A percentile compares a stretch with the other conserved stretches of the same genome.
Evolutionary conservation across 371 early-diverging fungal genomes (phyloP).

Genomic region (Mortierella sp.): DNA sequence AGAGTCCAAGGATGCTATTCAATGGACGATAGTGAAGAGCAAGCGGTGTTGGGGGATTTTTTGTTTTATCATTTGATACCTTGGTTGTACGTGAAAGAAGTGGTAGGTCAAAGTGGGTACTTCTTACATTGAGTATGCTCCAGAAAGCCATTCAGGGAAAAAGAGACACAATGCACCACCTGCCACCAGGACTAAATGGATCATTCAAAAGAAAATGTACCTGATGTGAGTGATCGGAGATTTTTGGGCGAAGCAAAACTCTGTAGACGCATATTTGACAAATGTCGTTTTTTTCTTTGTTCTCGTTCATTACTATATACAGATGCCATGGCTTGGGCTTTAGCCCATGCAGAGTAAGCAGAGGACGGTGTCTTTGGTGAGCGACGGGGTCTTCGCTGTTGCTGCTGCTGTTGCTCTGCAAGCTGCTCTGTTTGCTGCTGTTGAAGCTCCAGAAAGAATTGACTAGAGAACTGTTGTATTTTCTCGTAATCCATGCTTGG

Average conservation of each 20-base stretch:
- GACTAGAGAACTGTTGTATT: conserved; percentile 5
- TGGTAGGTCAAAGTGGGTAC: not conserved
- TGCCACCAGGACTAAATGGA: conserved; percentile 18
- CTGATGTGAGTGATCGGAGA: not conserved
- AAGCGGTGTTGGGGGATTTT: not conserved
- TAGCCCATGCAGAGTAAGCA: conserved; percentile 39
- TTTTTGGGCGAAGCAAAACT: conserved; percentile 30
- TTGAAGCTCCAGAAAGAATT: conserved; percentile 12
- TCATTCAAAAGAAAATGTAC: not conserved
- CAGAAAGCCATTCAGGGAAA: conserved; percentile 26
- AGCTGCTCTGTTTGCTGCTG: conserved; percentile 21
- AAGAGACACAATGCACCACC: conserved; percentile 38
- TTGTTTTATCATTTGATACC: not conserved
- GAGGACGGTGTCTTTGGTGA: conserved; percentile 19
- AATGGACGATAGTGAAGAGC: too few species aligned
- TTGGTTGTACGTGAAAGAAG: too few species aligned
- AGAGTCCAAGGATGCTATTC: conserved; percentile 21
- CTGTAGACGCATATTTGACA: too few species aligned
- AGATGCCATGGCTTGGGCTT: conserved; percentile 43
- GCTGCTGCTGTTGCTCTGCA: conserved; percentile 12
- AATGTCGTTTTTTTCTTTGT: too few species aligned
- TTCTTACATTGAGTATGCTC: conserved; percentile 40
- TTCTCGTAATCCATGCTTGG: not conserved
- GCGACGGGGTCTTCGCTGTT: conserved; percentile 3
- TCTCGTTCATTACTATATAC: conserved; percentile 26